Evolutionary conservation across 495 filamentous ascomycete genomes (phyloP).

Genomic region (Rhypophila decipiens): DNA sequence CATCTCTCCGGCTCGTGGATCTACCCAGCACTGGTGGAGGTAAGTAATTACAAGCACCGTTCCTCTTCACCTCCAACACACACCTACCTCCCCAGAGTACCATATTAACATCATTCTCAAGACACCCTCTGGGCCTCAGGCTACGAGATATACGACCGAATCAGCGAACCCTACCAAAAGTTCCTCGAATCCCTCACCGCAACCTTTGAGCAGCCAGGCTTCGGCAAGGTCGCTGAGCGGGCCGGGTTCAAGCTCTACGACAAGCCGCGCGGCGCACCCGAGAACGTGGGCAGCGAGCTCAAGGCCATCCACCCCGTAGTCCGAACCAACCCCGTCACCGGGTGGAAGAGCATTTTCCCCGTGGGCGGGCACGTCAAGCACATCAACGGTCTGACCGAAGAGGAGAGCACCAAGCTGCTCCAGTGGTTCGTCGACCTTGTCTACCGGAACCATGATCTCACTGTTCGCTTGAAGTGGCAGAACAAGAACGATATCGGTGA

Average conservation of each 20-base stretch:
- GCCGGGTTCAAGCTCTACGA: slow-evolving; percentile 52
- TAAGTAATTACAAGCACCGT: slow-evolving; percentile 20
- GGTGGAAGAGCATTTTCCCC: slow-evolving; percentile 68
- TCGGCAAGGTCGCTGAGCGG: slow-evolving; percentile 46
- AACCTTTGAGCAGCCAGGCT: slow-evolving; percentile 56
- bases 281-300: slow-evolving; percentile 57
- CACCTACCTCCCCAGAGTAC: too few relatives aligned
- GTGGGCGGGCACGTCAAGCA: slow-evolving; percentile 54
- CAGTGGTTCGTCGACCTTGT: slow-evolving; percentile 54
- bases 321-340: slow-evolving; percentile 71
- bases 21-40: slow-evolving; percentile 63
- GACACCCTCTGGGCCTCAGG: slow-evolving; percentile 58
- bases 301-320: slow-evolving; percentile 62
- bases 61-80: too few relatives aligned
- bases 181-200: slow-evolving; percentile 63
- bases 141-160: slow-evolving; percentile 68
- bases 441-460: slow-evolving; percentile 67
- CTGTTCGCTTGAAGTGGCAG: slow-evolving; percentile 61
- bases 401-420: slow-evolving; percentile 55
- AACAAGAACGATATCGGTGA: slow-evolving; percentile 50
- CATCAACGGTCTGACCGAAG: slow-evolving; percentile 58
- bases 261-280: slow-evolving; percentile 52
- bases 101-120: background rate
- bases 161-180: slow-evolving; percentile 56
- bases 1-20: slow-evolving; percentile 49